phyloP scores from a whole-genome alignment of 257 asterid genomes.

The Solanum arcanum region DNA sequence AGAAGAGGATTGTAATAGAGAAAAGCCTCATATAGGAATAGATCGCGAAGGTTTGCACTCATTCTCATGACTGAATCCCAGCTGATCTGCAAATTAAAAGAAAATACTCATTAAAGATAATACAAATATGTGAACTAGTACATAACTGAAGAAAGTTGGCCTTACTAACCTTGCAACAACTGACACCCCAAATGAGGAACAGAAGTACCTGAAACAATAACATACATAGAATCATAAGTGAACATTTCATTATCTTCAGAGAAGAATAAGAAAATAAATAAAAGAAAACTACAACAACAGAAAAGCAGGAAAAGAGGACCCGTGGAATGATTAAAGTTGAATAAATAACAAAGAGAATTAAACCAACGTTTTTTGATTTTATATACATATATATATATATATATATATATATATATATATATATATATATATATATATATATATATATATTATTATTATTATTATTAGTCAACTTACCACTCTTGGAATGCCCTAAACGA shows the following conservation, averaged over 20 bases:
- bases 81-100: slow-evolving; percentile 57
- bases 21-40: slow-evolving; percentile 93
- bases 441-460: too few relatives aligned
- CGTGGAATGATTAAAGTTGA: neutral
- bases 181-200: slow-evolving; percentile 73
- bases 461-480: neutral
- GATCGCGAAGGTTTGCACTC: slow-evolving; percentile 84
- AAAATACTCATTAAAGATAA: neutral
- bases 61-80: slow-evolving; percentile 99
- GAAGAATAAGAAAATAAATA: neutral
- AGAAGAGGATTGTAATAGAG: slow-evolving; percentile 96
- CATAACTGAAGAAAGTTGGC: neutral
- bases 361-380: neutral
- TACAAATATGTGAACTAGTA: neutral
- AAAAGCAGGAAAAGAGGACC: neutral
- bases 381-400: too few relatives aligned
- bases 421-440: too few relatives aligned
- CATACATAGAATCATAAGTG: neutral
- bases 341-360: neutral
- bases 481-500: neutral
- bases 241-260: neutral
- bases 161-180: slow-evolving; percentile 85
- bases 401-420: neutral
- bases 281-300: neutral
- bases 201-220: slow-evolving; percentile 52